phyloP scores from a whole-genome alignment of 192 early-diverging fungal genomes.

The Gonapodya prolifera region DNA sequence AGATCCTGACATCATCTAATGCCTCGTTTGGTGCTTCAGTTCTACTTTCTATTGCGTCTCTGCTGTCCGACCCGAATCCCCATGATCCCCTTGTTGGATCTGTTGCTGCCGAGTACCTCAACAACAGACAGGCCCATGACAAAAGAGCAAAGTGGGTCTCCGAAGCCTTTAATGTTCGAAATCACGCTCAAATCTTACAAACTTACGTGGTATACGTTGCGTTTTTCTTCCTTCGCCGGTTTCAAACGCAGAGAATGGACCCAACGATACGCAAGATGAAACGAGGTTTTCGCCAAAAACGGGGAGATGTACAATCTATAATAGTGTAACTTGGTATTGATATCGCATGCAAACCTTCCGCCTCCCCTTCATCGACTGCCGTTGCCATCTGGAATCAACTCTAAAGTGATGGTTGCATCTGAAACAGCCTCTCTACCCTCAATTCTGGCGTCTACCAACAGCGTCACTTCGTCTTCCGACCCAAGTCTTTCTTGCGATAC shows the following conservation, averaged over 20 bases:
- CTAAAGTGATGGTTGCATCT: not conserved
- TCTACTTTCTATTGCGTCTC: conserved; percentile 80
- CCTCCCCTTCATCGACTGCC: no score
- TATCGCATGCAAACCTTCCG: no score
- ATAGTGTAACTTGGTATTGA: no score
- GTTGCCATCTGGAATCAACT: no score
- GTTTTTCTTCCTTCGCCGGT: not conserved
- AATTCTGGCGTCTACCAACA: not conserved
- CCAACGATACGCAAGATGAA: conserved; percentile 46
- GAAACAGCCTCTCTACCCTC: not conserved
- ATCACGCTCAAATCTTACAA: not conserved
- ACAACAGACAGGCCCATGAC: conserved; percentile 77
- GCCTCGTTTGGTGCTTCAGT: conserved; percentile 40
- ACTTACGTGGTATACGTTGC: not conserved
- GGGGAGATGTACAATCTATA: no score
- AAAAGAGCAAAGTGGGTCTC: conserved; percentile 36
- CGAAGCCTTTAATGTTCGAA: not conserved
- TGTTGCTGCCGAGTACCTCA: conserved; percentile 81
- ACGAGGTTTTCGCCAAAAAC: not conserved
- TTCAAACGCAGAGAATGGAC: conserved; percentile 66
- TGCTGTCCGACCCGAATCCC: conserved; percentile 91
- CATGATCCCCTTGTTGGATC: conserved; percentile 83
- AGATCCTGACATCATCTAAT: no score
- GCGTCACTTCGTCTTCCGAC: not conserved
- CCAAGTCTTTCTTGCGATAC: not conserved